Evolutionary conservation across 805 yeast genomes (phyloP), one percentile per base, ranked within the genome.

Genomic region (Pichia rugopelliculosa): DNA sequence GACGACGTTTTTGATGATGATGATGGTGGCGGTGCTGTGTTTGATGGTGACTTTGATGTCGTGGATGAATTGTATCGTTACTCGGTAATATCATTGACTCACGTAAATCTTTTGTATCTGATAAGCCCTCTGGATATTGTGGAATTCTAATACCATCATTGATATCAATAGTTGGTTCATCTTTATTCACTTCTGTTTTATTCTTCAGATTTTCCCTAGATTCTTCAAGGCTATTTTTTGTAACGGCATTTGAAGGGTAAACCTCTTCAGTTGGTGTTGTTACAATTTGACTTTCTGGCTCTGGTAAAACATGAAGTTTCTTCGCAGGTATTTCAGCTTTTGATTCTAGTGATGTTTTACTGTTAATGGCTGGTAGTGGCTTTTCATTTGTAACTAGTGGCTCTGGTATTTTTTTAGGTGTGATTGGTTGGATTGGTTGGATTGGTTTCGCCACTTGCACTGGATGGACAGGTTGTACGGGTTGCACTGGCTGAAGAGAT

Each of bases 1-100:
- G 74, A 45, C 64, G 67, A 47, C 70, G 65, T 39, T 55, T 57
- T 69, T 69, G 59, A 24, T 54, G 57, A 41, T 56, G 59, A n/a
- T 45, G 58, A 18, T 41, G 51, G n/a, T 50, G 57, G 17, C 43
- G 59, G 23, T 46, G 56, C 13, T 41, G 55, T 13, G 33, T 45
- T 15, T 49, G 56, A 12, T 41, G 51, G 5, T 30, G 47, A 7
- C 46, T 45, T 17, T 43, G 47, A 15, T 44, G 45, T 41, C 55
- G 45, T 40, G 53, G 54, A 22, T 42, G 55, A 25, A 42, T 18
- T 26, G 25, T 12, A 15, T 41, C 26, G 20, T 39, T 26, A 17
- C 36, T 22, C 21, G 37, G 44, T 9, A n/a, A 6, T 20, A 27
- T 24, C 8, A 10, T 17, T 48, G 41, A 40, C n/a, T 40, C 48